Evolutionary conservation across 1,284 basidiomycete species (phyloP).

Genomic region (Leccinum fuscescens): DNA sequence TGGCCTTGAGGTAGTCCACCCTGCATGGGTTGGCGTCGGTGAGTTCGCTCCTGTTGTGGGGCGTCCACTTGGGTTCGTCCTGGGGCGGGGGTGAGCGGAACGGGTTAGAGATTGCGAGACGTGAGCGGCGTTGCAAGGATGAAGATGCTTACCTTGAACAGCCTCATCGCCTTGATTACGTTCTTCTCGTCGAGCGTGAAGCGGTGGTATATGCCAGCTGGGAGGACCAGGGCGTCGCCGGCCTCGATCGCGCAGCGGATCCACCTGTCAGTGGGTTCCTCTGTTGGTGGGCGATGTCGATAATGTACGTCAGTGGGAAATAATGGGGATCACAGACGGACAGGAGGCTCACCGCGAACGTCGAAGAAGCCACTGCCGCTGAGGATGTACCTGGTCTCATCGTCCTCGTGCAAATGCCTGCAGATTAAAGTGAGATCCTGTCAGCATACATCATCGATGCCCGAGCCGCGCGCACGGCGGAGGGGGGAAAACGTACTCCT

Average conservation of each 20-base stretch:
- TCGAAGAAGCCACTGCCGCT: slow-evolving; percentile 85
- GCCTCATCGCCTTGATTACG: slow-evolving; percentile 64
- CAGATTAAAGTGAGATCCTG: no score
- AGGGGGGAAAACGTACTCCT: slow-evolving; percentile 77
- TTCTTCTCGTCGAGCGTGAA: slow-evolving; percentile 78
- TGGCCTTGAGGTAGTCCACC: slow-evolving; percentile 55
- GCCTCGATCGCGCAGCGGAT: slow-evolving; percentile 66
- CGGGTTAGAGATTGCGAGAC: not conserved
- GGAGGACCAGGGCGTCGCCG: slow-evolving; percentile 70
- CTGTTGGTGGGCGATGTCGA: slow-evolving; percentile 28
- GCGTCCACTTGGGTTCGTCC: slow-evolving; percentile 81
- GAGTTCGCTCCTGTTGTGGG: slow-evolving; percentile 59
- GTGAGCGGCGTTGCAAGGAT: not conserved
- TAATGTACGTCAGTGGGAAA: not conserved
- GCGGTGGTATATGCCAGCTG: slow-evolving; percentile 81
- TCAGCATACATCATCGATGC: no score
- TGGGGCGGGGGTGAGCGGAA: slow-evolving; percentile 30
- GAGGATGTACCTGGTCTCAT: slow-evolving; percentile 82
- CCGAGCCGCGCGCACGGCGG: no score
- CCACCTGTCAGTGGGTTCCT: slow-evolving; percentile 63
- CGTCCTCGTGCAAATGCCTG: slow-evolving; percentile 92
- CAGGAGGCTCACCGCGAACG: slow-evolving; percentile 56
- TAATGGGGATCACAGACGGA: not conserved
- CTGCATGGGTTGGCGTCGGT: slow-evolving; percentile 67
- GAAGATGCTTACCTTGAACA: slow-evolving; percentile 63